phyloP scores from a whole-genome alignment of 805 yeast species.

The Zygoascus tannicola region DNA sequence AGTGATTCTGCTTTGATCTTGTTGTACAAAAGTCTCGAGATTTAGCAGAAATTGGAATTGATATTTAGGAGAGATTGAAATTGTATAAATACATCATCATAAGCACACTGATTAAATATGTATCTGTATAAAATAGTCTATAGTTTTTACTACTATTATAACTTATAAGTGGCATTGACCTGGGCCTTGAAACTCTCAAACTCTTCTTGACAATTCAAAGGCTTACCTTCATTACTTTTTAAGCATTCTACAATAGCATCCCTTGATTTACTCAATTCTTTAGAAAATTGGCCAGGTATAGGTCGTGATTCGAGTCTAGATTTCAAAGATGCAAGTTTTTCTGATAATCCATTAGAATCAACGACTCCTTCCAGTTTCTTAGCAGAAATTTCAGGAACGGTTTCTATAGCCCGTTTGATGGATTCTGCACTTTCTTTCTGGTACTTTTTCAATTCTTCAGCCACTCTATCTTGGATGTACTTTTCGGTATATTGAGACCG shows the following conservation, averaged over 20 bases:
- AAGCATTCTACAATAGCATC: slow-evolving; percentile 25
- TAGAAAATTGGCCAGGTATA: slow-evolving; percentile 21
- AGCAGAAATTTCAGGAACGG: slow-evolving; percentile 4
- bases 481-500: slow-evolving; percentile 27
- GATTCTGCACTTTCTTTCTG: slow-evolving; percentile 23
- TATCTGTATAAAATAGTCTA: not conserved
- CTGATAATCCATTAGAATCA: slow-evolving; percentile 17
- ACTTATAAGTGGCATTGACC: slow-evolving; percentile 2
- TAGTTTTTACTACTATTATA: not conserved
- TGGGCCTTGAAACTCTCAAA: slow-evolving; percentile 21
- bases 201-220: slow-evolving; percentile 26
- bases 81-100: not conserved
- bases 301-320: slow-evolving; percentile 25
- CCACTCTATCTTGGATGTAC: slow-evolving; percentile 28
- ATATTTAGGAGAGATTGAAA: not conserved
- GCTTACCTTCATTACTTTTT: slow-evolving; percentile 21
- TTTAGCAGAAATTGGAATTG: not conserved
- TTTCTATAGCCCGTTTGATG: slow-evolving; percentile 16
- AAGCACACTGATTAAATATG: not conserved
- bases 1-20: slow-evolving; percentile 87
- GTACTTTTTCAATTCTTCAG: slow-evolving; percentile 25
- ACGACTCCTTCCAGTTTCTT: slow-evolving; percentile 5
- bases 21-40: slow-evolving; percentile 57
- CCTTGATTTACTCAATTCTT: slow-evolving; percentile 22
- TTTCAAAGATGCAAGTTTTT: slow-evolving; percentile 24